These are phyloP conservation scores for Fusarium burgessii DNA, from an alignment of 2,329 filamentous ascomycete genomes.

Conservation along the genomic window DNA sequence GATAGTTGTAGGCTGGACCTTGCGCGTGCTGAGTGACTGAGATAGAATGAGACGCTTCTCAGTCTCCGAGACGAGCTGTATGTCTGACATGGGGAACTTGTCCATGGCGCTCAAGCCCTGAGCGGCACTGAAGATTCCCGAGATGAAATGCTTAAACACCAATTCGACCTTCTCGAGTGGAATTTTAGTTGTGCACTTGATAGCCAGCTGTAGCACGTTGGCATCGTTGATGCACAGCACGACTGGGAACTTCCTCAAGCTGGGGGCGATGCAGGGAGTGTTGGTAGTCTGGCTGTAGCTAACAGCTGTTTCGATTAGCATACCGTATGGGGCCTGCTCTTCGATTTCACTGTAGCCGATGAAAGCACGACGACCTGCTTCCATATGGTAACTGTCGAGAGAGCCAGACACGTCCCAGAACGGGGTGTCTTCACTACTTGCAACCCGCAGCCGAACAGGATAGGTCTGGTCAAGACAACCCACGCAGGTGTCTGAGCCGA, in stretches of 20 bases:
- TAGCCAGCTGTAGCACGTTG: background rate
- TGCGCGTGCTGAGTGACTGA: background rate
- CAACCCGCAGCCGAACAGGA: background rate
- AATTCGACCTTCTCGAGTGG: slow-evolving; percentile 4
- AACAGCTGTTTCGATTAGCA: background rate
- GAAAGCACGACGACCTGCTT: slow-evolving; percentile 7
- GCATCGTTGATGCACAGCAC: slow-evolving; percentile 18
- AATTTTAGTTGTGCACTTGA: slow-evolving; percentile 11
- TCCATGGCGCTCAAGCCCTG: background rate
- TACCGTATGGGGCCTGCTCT: background rate
- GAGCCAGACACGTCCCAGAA: background rate
- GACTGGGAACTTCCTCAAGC: slow-evolving; percentile 1
- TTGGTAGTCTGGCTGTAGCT: slow-evolving; percentile 20
- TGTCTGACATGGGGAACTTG: background rate
- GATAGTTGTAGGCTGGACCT: background rate
- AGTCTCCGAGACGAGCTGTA: background rate
- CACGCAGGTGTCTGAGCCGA: slow-evolving; percentile 8
- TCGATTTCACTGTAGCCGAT: slow-evolving; percentile 6
- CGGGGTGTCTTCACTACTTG: background rate
- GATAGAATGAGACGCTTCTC: slow-evolving; percentile 1
- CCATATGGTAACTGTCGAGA: background rate
- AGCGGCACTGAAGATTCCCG: background rate
- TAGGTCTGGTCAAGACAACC: slow-evolving; percentile 13
- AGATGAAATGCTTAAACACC: background rate
- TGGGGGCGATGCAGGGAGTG: slow-evolving; percentile 4